Percentiles rank a stretch among this genome's conserved stretches.
These are phyloP conservation scores for Debaryomycetaceae sp. DNA, from an alignment of 1,139 yeast species.

Conservation along the genomic window DNA sequence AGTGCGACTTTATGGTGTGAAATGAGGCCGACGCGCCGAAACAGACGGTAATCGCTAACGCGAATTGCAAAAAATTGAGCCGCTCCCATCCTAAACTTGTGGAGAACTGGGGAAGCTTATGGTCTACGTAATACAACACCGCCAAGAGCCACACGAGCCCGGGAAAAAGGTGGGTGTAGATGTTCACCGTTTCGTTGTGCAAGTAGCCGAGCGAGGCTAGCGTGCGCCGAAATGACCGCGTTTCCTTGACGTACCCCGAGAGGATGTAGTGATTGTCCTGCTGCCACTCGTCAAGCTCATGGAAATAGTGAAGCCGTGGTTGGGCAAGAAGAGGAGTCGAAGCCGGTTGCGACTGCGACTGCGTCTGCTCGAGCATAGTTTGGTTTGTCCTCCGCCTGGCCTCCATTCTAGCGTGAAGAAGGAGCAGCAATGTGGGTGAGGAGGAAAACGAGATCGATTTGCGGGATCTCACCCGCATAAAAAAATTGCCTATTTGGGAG, in stretches of 20 bases:
- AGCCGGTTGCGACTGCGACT: no score
- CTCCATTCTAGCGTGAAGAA: no score
- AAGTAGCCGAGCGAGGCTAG: slow-evolving; percentile 55
- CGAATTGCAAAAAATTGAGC: slow-evolving; percentile 36
- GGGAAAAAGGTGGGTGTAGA: slow-evolving; percentile 78
- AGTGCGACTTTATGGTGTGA: slow-evolving; percentile 77
- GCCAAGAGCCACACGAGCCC: slow-evolving; percentile 23
- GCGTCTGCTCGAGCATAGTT: no score
- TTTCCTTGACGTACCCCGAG: slow-evolving; percentile 72
- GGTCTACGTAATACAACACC: slow-evolving; percentile 21
- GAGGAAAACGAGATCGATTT: no score
- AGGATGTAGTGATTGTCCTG: slow-evolving; percentile 75
- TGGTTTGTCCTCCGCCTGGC: no score
- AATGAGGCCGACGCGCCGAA: slow-evolving; percentile 70
- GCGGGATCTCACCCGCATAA: no score
- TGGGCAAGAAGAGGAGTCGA: no score
- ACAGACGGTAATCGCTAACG: slow-evolving; percentile 46
- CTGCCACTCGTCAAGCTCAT: slow-evolving; percentile 75
- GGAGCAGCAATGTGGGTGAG: no score
- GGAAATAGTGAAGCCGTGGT: no score
- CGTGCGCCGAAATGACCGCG: slow-evolving; percentile 50
- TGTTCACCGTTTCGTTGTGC: slow-evolving; percentile 85
- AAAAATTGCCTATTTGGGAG: no score
- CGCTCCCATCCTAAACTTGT: slow-evolving; percentile 45
- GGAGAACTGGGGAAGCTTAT: slow-evolving; percentile 37